phyloP scores from a whole-genome alignment of 139 green algal genomes.

The Coelastrella sp. region DNA sequence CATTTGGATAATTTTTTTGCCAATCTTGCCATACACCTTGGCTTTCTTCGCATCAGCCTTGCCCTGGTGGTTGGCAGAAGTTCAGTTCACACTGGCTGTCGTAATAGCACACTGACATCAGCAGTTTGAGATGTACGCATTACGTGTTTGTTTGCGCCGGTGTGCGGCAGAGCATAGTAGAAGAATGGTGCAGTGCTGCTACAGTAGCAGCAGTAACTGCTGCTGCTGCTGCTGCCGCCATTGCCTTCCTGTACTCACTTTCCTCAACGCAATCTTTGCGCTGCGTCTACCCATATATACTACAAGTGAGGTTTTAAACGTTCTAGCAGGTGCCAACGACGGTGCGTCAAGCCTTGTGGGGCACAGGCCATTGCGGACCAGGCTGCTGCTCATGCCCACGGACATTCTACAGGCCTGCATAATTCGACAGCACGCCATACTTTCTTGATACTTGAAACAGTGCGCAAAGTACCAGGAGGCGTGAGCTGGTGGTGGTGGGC shows the following conservation, averaged over 20 bases:
- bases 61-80: slow-evolving; percentile 48
- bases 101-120: too few relatives aligned
- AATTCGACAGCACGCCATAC: neutral
- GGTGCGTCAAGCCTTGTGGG: neutral
- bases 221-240: slow-evolving; percentile 12
- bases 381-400: neutral
- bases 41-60: slow-evolving; percentile 80
- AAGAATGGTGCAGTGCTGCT: neutral
- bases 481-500: too few relatives aligned
- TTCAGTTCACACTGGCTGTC: neutral
- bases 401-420: slow-evolving; percentile 3
- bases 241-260: slow-evolving; percentile 53
- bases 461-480: too few relatives aligned
- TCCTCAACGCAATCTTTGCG: slow-evolving; percentile 82
- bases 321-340: neutral
- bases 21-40: slow-evolving; percentile 91
- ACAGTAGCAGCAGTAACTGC: neutral
- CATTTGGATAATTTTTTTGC: slow-evolving; percentile 89
- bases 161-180: neutral
- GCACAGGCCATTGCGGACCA: neutral
- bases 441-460: too few relatives aligned
- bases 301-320: neutral
- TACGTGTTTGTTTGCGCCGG: too few relatives aligned
- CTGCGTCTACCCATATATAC: slow-evolving; percentile 71
- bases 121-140: too few relatives aligned